Percentiles rank a stretch among this genome's conserved stretches.
phyloP scores from a whole-genome alignment of 1,139 yeast genomes.

The Pichia sp. region DNA sequence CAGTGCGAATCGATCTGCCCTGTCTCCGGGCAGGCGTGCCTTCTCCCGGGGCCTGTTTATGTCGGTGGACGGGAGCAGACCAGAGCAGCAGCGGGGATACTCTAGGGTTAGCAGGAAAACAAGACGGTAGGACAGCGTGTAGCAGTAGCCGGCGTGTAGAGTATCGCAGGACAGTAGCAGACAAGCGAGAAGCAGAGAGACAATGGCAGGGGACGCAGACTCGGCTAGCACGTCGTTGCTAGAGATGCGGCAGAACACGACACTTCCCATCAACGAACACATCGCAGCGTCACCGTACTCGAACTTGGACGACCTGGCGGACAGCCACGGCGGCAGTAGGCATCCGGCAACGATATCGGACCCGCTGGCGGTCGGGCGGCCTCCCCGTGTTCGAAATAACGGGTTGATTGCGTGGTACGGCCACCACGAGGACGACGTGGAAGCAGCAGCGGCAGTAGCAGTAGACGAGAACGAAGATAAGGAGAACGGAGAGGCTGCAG shows the following conservation, averaged over 20 bases:
- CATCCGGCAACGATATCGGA: neutral
- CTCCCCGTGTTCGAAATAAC: neutral
- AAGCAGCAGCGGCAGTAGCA: neutral
- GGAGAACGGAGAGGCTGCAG: neutral
- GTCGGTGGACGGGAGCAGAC: too few relatives aligned
- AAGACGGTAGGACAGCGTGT: too few relatives aligned
- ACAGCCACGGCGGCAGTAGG: neutral
- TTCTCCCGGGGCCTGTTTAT: too few relatives aligned
- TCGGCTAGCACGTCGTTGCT: neutral
- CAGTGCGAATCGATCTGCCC: too few relatives aligned
- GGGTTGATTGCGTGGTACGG: neutral
- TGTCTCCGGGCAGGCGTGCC: too few relatives aligned
- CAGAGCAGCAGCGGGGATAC: too few relatives aligned
- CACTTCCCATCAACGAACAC: neutral
- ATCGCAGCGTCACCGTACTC: neutral
- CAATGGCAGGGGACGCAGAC: neutral
- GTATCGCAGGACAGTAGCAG: too few relatives aligned
- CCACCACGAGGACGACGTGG: neutral
- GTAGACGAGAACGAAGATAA: neutral
- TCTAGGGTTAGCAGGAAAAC: too few relatives aligned
- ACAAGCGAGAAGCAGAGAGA: neutral
- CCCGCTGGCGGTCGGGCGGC: neutral
- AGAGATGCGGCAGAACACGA: neutral
- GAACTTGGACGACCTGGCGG: neutral
- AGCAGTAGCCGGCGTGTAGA: too few relatives aligned